phyloP scores from a whole-genome alignment of 257 asterid genomes.

The Sherardia arvensis region DNA sequence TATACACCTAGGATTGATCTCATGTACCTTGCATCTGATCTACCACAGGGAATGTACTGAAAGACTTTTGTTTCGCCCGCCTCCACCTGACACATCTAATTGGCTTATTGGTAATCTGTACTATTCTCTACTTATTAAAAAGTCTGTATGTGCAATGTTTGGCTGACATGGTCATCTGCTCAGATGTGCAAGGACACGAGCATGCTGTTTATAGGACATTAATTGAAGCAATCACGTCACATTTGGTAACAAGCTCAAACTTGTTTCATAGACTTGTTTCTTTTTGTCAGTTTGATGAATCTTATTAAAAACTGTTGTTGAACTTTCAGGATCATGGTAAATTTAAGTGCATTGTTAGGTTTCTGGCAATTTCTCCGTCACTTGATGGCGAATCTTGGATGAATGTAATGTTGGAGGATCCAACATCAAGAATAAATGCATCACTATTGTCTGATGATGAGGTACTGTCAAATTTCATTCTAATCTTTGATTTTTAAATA shows the following conservation, averaged over 20 bases:
- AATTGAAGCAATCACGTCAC: constrained; percentile 2
- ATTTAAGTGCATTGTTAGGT: constrained; percentile 4
- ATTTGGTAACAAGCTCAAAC: not conserved
- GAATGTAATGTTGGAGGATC: constrained; percentile 1
- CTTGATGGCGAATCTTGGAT: not conserved
- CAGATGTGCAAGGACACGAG: not conserved
- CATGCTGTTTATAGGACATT: constrained; percentile 1
- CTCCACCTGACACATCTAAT: not conserved
- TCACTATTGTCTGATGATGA: constrained; percentile 1
- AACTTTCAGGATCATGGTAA: constrained; percentile 1
- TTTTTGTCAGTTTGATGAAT: not conserved
- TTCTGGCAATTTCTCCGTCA: not conserved
- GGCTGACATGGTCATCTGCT: not conserved
- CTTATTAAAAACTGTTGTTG: not conserved
- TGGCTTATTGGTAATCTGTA: not conserved
- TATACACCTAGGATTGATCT: not conserved
- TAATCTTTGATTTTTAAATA: not conserved
- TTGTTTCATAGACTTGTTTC: not conserved
- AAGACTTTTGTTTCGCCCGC: not conserved
- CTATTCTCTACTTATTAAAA: not conserved
- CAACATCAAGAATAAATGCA: constrained; percentile 6
- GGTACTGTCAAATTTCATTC: not conserved
- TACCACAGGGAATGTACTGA: constrained; percentile 8
- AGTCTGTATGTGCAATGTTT: not conserved
- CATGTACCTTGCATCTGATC: not conserved